A percentile compares a stretch with the other conserved stretches of the same genome.
Evolutionary conservation across 169 alveolate genomes (phyloP).

Genomic region (Plasmodium malariae): DNA sequence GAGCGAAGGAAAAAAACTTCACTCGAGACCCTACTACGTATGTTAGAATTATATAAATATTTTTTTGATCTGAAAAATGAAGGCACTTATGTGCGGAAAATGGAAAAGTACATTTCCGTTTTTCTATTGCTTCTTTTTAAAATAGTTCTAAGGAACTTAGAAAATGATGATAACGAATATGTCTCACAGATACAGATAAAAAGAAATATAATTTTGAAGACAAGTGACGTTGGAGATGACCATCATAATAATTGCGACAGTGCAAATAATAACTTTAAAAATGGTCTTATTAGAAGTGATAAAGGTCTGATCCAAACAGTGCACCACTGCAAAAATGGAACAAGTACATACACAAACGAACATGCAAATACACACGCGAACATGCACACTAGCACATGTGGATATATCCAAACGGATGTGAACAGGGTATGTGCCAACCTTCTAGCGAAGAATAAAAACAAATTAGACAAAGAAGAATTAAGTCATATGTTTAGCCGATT

Average conservation of each 20-base stretch:
- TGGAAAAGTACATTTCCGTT: constrained; percentile 29
- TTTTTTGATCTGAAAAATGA: constrained; percentile 7
- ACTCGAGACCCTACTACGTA: background rate
- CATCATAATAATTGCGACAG: background rate
- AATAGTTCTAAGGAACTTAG: constrained; percentile 15
- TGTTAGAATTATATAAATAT: constrained; percentile 38
- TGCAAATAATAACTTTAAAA: background rate
- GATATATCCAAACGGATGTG: no score
- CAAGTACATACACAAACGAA: no score
- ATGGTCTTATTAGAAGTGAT: no score
- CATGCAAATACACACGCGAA: no score
- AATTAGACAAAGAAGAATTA: background rate
- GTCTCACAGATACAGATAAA: background rate
- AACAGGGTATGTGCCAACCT: background rate
- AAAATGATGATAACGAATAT: background rate
- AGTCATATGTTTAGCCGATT: background rate
- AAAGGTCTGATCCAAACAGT: no score
- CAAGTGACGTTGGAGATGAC: background rate
- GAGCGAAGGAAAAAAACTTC: constrained; percentile 4
- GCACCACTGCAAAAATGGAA: no score
- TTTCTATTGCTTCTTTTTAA: constrained; percentile 25
- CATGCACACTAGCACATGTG: no score
- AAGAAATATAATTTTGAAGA: background rate
- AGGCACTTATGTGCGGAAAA: background rate
- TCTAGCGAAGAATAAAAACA: background rate